Evolutionary conservation across 441 rosid genomes (phyloP).

Genomic region (Corymbia citriodora): DNA sequence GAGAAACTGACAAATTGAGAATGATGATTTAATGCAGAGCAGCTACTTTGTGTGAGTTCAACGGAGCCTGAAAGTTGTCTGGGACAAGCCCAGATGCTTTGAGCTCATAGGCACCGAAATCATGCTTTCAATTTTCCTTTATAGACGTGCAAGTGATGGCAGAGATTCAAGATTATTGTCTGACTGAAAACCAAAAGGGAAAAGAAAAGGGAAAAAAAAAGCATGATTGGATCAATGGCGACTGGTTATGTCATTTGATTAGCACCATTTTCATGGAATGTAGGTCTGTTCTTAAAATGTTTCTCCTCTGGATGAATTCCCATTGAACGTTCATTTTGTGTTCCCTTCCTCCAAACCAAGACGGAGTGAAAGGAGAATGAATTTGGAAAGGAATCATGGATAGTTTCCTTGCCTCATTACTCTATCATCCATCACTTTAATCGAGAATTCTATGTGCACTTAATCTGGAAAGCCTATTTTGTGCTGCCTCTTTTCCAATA

Average conservation of each 20-base stretch:
- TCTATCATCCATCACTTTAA: not conserved
- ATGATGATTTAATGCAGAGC: not conserved
- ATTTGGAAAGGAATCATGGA: not conserved
- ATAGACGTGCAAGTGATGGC: not conserved
- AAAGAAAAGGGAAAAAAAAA: not conserved
- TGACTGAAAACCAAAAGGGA: not conserved
- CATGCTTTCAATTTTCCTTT: not conserved
- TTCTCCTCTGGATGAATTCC: not conserved
- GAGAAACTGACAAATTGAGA: not conserved
- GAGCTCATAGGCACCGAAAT: not conserved
- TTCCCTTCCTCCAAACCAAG: not conserved
- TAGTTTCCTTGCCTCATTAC: not conserved
- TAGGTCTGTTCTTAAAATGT: not conserved
- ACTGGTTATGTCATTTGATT: not conserved
- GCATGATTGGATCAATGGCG: not conserved
- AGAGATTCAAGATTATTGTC: not conserved
- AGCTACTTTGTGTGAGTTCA: not conserved
- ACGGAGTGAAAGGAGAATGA: not conserved
- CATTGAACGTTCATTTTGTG: not conserved
- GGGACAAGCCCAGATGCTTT: not conserved
- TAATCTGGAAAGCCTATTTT: not conserved
- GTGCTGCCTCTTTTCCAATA: not conserved
- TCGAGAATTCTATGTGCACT: not conserved
- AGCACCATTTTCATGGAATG: not conserved
- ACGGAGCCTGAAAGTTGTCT: not conserved